Percentiles rank a stretch among this genome's conserved stretches.
Evolutionary conservation across 306 rosid species (phyloP).

Genomic region (Abrus precatorius): DNA sequence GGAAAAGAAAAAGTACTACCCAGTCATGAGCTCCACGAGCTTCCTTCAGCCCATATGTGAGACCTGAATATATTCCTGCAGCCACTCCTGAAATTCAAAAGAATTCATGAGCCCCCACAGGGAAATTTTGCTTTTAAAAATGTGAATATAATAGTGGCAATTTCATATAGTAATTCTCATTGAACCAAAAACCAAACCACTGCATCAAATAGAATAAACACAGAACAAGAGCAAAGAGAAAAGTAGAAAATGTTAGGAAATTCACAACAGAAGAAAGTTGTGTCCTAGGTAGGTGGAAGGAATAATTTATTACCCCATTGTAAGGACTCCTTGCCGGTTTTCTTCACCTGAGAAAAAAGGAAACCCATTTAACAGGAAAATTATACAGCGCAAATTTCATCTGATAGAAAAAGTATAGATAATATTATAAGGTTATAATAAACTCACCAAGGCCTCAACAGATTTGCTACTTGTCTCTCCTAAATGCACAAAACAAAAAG

Average conservation of each 20-base stretch:
- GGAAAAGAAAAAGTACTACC: conserved; percentile 56
- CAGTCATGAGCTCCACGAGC: conserved; percentile 96
- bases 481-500: conserved; percentile 49
- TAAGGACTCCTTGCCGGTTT: conserved; percentile 80
- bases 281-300: conserved; percentile 10
- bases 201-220: background rate
- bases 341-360: conserved; percentile 67
- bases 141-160: background rate
- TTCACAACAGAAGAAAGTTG: conserved; percentile 9
- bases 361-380: background rate
- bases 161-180: background rate
- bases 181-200: background rate
- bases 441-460: conserved; percentile 87
- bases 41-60: conserved; percentile 89
- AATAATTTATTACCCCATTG: conserved; percentile 77
- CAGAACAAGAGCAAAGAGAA: conserved; percentile 7
- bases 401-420: background rate
- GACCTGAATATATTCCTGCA: conserved; percentile 94
- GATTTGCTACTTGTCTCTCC: conserved; percentile 83
- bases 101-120: conserved; percentile 1
- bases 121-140: background rate
- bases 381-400: background rate
- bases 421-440: background rate
- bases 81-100: conserved; percentile 72
- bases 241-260: conserved; percentile 15